Base-by-base conservation (phyloP, 1,284 basidiomycete species). In the Sanghuangporus weigelae region DNA sequence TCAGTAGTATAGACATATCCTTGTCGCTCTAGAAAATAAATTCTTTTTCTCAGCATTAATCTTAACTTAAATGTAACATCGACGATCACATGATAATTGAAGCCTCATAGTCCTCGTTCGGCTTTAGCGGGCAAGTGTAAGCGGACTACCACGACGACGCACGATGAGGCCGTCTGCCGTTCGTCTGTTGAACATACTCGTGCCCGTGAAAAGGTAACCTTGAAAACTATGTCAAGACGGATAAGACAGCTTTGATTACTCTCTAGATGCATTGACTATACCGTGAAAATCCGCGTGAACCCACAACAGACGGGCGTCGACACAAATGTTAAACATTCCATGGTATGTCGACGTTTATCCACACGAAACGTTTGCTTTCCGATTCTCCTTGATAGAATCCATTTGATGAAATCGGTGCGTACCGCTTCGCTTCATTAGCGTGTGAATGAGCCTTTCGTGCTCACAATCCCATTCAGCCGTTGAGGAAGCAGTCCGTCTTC, bases 241-340 rank as follows among this genome's bases (percentile, higher is more conserved):
- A 40, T n/a, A 12, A 0, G 2, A 48, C 59, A 70, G 65, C 21
- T 3, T 31, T 63, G 4, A 21, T 63, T 42, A 16, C 39, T 21
- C 59, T 56, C 21, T 70, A 91, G 89, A 68, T 85, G 89, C 64
- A 85, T 91, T 36, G 86, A 88, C 77, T 96, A 92, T 81, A 88
- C 90, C 4, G 90, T 93, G 77, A 97, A 97, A 81, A 96, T 98
- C 78, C 90, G 95, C 58, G 92, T 98, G 59, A 95, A 95, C 73
- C 84, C 92, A 7, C 87, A 91, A 69, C 91, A 95, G 73, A 96
- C 93, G 60, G 95, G 93, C 19, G 87, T 98, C 55, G 95, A 98
- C 81, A 89, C 90, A 60, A 94, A 90, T 75, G 95, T 96, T 69
- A 98, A 98, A 82, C 95, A 98, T 78, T 96, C 93, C 1, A 97